Conservation (phyloP, 2,329 filamentous ascomycete species). For the Aspergillus fijiensis region DNA sequence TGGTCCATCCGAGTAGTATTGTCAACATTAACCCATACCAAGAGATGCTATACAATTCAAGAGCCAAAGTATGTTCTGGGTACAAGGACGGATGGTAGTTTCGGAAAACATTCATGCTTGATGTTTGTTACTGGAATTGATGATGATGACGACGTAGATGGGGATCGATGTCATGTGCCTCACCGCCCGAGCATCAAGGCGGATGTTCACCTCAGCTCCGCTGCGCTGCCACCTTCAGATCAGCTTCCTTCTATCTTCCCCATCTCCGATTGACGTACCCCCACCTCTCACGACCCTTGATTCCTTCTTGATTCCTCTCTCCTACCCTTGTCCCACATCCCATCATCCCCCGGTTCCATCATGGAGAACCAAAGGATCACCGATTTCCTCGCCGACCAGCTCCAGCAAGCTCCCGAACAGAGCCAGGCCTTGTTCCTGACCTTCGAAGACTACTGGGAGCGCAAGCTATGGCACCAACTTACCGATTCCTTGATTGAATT, state of each 20-base stretch:
- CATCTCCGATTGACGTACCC: conserved; percentile 9
- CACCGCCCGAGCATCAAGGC: conserved; percentile 23
- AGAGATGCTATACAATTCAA: not conserved
- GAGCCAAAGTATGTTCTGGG: not conserved
- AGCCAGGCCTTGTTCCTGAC: conserved; percentile 83
- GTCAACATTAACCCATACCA: not conserved
- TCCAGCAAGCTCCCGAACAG: conserved; percentile 81
- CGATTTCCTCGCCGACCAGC: conserved; percentile 88
- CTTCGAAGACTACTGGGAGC: conserved; percentile 97
- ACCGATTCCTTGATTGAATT: conserved; percentile 85
- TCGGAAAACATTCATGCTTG: not conserved
- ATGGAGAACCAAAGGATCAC: conserved; percentile 89
- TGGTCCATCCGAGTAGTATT: not conserved
- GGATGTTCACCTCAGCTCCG: conserved; percentile 15
- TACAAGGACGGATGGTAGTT: not conserved
- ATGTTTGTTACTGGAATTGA: not conserved
- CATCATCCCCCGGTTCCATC: conserved; percentile 23
- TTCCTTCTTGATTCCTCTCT: conserved; percentile 11
- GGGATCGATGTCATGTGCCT: conserved; percentile 19
- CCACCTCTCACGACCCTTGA: conserved; percentile 15
- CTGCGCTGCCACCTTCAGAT: conserved; percentile 8
- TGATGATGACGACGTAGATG: conserved; percentile 1
- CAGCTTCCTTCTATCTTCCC: conserved; percentile 7
- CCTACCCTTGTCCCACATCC: conserved; percentile 2
- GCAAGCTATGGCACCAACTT: conserved; percentile 98